Evolutionary conservation across 129 eudicot species (phyloP), one percentile per base, ranked within the genome.

Genomic region (Cynara cardunculus): DNA sequence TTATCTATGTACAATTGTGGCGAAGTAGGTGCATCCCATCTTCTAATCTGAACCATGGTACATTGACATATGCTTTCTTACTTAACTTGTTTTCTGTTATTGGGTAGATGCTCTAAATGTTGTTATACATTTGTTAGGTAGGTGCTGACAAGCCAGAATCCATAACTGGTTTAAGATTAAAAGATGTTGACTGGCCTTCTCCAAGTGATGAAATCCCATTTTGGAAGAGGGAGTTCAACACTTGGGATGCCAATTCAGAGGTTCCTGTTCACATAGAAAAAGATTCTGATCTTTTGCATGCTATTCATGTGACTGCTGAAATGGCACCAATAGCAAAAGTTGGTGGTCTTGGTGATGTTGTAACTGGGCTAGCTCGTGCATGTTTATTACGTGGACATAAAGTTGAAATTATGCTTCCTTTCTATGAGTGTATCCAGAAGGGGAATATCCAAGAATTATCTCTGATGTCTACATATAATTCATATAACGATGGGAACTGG

Each of bases 321-420:
- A 91, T 93, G 92, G 98, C 96, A 70, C 96, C 98, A 28, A 84
- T 91, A 73, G 98, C 96, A 21, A 93, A 93, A 80, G 98, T 93
- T 37, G 98, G 96, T 67, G 98, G 98, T 69, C 94, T 93, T 75
- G 98, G 96, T 73, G 98, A 93, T 80, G 98, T 93, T 22, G 96
- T 93, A 67, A 90, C 96, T 27, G 98, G 98, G 18, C 84, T 93
- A 61, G 94, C 92, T 69, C 92, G 96, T 34, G 91, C 98, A 3
- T 93, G 98, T 79, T 80, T 91, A 69, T 59, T 70, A 11, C 91
- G 94, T 74, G 98, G 94, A 65, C 98, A 93, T 87, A 86, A 88
- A 83, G 94, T 93, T 74, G 89, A 91, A 21, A 87, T 93, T 7
- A 91, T 91, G 91, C 88, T 91, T 83, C 98, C 98, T 69, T 91